Conservation (phyloP, 169 alveolate genomes). For the Plasmodium vivax region DNA sequence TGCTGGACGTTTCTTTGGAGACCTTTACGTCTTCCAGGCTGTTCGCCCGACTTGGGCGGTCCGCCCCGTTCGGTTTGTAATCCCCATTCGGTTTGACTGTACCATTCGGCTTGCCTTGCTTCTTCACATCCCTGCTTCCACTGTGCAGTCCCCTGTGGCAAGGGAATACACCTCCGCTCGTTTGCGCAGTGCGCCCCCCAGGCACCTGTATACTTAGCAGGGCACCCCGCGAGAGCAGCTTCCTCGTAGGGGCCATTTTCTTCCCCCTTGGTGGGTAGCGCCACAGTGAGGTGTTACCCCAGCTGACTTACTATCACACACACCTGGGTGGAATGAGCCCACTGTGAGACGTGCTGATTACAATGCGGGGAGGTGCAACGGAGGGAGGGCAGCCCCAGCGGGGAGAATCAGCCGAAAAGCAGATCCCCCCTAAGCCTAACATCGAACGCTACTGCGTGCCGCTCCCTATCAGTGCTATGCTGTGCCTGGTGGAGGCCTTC, state of each 20-base stretch:
- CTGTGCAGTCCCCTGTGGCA: background rate
- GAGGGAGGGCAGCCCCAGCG: background rate
- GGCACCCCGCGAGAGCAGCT: background rate
- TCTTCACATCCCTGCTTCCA: background rate
- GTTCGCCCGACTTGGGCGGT: background rate
- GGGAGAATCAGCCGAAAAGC: background rate
- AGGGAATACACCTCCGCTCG: background rate
- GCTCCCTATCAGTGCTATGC: background rate
- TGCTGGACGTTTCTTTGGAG: conserved; percentile 19
- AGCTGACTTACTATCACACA: background rate
- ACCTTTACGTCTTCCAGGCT: conserved; percentile 34
- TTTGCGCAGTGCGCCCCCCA: background rate
- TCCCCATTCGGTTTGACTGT: background rate
- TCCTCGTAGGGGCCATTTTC: background rate
- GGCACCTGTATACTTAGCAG: background rate
- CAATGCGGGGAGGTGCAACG: background rate
- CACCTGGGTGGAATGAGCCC: background rate
- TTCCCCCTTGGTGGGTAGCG: background rate
- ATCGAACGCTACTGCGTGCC: background rate
- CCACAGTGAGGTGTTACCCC: background rate
- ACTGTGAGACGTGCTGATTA: background rate
- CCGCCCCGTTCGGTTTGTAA: background rate
- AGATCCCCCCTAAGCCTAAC: background rate
- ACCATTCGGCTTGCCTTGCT: background rate
- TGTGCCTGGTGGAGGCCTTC: background rate